Percentiles rank a stretch among this genome's conserved stretches.
These are phyloP conservation scores for Termitomyces bulborhizus DNA, from an alignment of 768 basidiomycete species.

Conservation along the genomic window DNA sequence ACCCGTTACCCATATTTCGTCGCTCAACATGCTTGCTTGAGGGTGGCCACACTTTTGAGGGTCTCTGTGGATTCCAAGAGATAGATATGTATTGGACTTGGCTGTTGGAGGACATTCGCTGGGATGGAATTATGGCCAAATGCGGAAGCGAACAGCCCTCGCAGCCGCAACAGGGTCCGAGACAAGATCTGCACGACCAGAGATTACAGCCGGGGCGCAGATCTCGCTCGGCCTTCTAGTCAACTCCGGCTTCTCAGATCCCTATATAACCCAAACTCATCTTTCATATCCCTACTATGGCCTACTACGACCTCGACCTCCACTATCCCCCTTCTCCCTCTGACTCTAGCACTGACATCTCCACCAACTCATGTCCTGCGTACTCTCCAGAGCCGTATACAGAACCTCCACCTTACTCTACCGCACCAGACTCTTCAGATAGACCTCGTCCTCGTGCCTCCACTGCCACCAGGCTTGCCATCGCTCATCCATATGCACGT, in stretches of 20 bases:
- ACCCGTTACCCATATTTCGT: neutral
- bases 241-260: neutral
- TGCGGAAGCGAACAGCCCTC: neutral
- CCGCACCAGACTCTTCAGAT: neutral
- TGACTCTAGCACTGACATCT: constrained; percentile 2
- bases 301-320: constrained; percentile 2
- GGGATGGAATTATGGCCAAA: neutral
- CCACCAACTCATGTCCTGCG: constrained; percentile 3
- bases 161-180: constrained; percentile 4
- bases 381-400: constrained; percentile 3
- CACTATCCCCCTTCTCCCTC: constrained; percentile 10
- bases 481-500: constrained; percentile 65
- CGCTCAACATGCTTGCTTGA: neutral
- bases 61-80: no score
- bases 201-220: neutral
- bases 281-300: neutral
- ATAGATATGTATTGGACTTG: no score
- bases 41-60: no score
- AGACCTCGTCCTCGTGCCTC: constrained; percentile 4
- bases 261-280: neutral
- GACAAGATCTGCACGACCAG: constrained; percentile 13
- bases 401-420: constrained; percentile 3
- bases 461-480: constrained; percentile 11
- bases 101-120: neutral
- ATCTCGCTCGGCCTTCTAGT: neutral